Base-by-base conservation (phyloP, 441 rosid species). In the California macrophylla region DNA sequence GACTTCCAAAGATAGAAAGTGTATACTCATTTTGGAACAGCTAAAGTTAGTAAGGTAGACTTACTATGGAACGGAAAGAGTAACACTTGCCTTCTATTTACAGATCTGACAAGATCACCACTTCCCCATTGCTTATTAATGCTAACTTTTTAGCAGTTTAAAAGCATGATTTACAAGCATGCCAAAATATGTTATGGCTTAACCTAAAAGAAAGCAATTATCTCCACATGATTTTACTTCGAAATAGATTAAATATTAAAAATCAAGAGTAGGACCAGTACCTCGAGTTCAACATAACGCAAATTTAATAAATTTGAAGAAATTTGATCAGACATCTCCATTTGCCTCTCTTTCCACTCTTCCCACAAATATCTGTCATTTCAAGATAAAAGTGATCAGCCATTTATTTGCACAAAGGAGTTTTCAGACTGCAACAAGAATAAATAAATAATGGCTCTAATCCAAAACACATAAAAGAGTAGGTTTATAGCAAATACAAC, bases 341-440 rank as follows among this genome's bases (percentile, higher is more conserved):
- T 62, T 79, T 80, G 52, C 67, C 69, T 72, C 85, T 79, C 86
- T 78, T 83, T 87, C 97, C 95, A 91, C 79, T 89, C 91, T 81
- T 91, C 95, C 30, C 54, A 72, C 61, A 91, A 82, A 72, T 91
- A 91, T 69, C 97, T 91, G 79, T 20, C 76, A 83, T 78, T 74
- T 70, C 83, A 79, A 38, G 68, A 65, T 25, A 62, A 60, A 75
- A 45, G 58, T 36, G 45, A 64, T 30, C 21, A 23, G 47, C 34
- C 18, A 6, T 30, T 30, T 34, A 61, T 58, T 28, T 28, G 16
- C 16, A 13, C 65, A 61, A 61, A 61, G 9, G 36, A 61, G 6
- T 6, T 15, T 26, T 61, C 16, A 28, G 6, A 28, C 30, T 15
- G 18, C 18, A 61, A 61, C 36, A 1, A 52, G 23, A 5, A 52